A percentile compares a stretch with the other conserved stretches of the same genome.
Conservation (phyloP, 2,329 filamentous ascomycete genomes). For the Chrysosporium queenslandicum region DNA sequence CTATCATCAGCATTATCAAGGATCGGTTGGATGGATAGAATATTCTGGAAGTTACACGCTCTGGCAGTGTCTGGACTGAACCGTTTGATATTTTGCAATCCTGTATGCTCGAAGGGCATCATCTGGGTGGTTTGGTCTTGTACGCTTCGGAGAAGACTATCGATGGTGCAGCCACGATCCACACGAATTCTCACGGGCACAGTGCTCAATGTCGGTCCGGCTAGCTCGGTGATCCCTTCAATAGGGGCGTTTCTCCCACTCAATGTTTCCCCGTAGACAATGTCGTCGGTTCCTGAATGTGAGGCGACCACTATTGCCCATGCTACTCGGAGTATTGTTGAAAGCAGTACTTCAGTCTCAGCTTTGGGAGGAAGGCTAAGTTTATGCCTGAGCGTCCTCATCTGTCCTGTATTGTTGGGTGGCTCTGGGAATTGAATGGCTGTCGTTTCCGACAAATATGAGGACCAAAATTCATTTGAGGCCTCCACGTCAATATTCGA, state of each 20-base stretch:
- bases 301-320: background rate
- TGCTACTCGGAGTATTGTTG: background rate
- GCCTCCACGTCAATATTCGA: no score
- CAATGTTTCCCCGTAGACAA: conserved; percentile 34
- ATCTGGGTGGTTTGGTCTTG: conserved; percentile 44
- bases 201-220: conserved; percentile 35
- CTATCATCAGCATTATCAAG: no score
- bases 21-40: conserved; percentile 28
- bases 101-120: conserved; percentile 52
- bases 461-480: no score
- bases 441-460: no score
- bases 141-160: conserved; percentile 43
- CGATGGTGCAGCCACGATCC: conserved; percentile 22
- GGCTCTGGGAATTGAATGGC: no score
- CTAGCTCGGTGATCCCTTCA: conserved; percentile 30
- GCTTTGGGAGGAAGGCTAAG: no score
- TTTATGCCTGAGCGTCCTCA: no score
- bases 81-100: conserved; percentile 38
- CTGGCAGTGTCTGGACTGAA: conserved; percentile 36
- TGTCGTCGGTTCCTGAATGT: conserved; percentile 23
- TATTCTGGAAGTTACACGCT: conserved; percentile 33
- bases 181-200: conserved; percentile 24
- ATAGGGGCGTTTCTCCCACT: conserved; percentile 33
- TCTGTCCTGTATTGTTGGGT: no score
- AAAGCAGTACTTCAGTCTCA: background rate